These are phyloP conservation scores for Collybiopsis luxurians DNA, from an alignment of 768 basidiomycete species.

Conservation along the genomic window DNA sequence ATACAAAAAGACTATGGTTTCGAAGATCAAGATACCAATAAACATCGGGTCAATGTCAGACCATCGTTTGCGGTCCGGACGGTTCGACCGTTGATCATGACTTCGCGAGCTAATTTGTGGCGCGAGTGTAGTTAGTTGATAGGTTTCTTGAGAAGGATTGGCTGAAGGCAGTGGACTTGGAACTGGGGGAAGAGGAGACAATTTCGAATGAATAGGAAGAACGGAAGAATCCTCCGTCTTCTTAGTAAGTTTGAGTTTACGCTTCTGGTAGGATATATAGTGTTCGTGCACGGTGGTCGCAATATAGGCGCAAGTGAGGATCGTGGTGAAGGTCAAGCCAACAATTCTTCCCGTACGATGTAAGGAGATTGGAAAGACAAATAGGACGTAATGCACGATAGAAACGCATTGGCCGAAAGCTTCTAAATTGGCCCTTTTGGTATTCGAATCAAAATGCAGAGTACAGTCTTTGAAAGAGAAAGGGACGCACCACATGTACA, in stretches of 20 bases:
- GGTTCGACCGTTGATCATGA: constrained; percentile 5
- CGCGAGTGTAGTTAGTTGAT: background rate
- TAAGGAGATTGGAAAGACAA: constrained; percentile 29
- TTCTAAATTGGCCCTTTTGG: constrained; percentile 27
- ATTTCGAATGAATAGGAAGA: background rate
- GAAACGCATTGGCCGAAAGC: constrained; percentile 31
- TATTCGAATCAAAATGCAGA: background rate
- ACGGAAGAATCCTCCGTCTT: background rate
- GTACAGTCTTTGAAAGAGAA: background rate
- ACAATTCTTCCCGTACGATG: constrained; percentile 27
- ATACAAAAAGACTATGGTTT: constrained; percentile 35
- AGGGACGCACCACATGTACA: constrained; percentile 34
- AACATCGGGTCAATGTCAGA: constrained; percentile 37
- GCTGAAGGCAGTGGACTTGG: background rate
- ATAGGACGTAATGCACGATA: constrained; percentile 31
- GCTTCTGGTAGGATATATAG: constrained; percentile 23
- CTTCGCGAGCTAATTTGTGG: background rate
- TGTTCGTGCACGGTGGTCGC: constrained; percentile 33
- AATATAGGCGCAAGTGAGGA: constrained; percentile 29
- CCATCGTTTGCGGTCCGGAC: constrained; percentile 31
- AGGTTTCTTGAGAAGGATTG: background rate
- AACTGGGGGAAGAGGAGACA: background rate
- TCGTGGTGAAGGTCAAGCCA: constrained; percentile 27
- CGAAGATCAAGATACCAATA: constrained; percentile 35
- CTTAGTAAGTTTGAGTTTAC: constrained; percentile 4